Evolutionary conservation across 306 rosid genomes (phyloP).

Genomic region (Sphenostylis stenocarpa): DNA sequence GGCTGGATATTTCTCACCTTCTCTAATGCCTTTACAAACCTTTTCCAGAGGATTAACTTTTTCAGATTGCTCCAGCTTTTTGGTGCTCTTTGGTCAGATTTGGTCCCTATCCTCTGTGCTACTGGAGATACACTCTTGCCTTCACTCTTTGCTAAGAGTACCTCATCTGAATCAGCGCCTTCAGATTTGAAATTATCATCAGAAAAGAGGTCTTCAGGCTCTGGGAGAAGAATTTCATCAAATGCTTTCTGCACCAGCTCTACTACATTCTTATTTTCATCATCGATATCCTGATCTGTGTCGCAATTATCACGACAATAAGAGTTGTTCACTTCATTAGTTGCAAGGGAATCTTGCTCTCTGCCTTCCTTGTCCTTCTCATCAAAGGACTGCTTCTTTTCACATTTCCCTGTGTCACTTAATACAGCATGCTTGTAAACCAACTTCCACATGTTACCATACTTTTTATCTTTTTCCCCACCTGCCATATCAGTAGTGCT

Average conservation of each 20-base stretch:
- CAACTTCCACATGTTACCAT: slow-evolving; percentile 72
- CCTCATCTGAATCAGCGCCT: slow-evolving; percentile 35
- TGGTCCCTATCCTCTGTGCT: slow-evolving; percentile 38
- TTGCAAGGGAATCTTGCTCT: slow-evolving; percentile 28
- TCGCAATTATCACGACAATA: slow-evolving; percentile 32
- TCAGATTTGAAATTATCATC: slow-evolving; percentile 35
- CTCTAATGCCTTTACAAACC: slow-evolving; percentile 89
- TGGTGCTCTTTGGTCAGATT: slow-evolving; percentile 42
- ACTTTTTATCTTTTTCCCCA: slow-evolving; percentile 51
- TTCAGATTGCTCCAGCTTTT: slow-evolving; percentile 84
- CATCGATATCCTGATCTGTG: slow-evolving; percentile 30
- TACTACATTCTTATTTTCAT: slow-evolving; percentile 42
- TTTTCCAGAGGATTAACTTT: slow-evolving; percentile 63
- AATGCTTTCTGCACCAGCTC: slow-evolving; percentile 82
- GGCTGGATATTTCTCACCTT: slow-evolving; percentile 56
- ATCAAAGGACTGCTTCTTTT: slow-evolving; percentile 34
- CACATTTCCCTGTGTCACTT: slow-evolving; percentile 34
- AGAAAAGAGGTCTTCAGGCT: slow-evolving; percentile 46
- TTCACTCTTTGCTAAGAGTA: slow-evolving; percentile 30
- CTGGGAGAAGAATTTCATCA: slow-evolving; percentile 83
- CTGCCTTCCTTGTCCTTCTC: slow-evolving; percentile 41
- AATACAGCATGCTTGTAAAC: slow-evolving; percentile 75
- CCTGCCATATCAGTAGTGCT: slow-evolving; percentile 18
- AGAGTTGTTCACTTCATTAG: slow-evolving; percentile 34
- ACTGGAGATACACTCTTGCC: slow-evolving; percentile 36